Evolutionary conservation across 2,329 filamentous ascomycete genomes (phyloP), one percentile per base, ranked within the genome.

Genomic region (Macrophomina phaseolina): DNA sequence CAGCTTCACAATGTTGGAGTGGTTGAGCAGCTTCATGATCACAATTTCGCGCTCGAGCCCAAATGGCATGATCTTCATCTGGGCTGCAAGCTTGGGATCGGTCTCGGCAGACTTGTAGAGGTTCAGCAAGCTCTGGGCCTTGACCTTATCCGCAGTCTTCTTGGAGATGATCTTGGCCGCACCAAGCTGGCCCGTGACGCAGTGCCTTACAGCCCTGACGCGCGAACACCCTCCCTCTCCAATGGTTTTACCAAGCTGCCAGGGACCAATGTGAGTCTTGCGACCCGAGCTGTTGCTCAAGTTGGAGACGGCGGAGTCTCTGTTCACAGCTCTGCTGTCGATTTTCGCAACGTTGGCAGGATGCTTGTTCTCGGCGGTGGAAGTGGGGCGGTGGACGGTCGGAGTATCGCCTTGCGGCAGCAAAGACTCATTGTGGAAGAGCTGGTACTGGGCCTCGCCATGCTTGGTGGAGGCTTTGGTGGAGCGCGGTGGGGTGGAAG

Each of bases 161-260:
- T 96, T 94, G 67, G 92, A 92, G 34, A 99, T 92, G 73, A 99
- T 98, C 82, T 99, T 99, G 75, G 97, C 91, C 2, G 95, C 95
- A 4, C 93, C 95, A 60, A 90, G 85, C 73, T 97, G 90, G 9
- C 91, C 88, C 4, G 93, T 95, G 28, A 88, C 80, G 30, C 84
- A 86, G 80, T 99, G 94, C 69, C 92, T 89, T 28, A 94, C 96
- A 42, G 95, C 83, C 65, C 94, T 87, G 16, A 99, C 95, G 34
- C 92, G 88, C 14, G 93, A 94, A 60, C 93, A 97, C 1, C 94
- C 93, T 3, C 95, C 95, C 72, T 92, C 91, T 0, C 95, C 95
- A 34, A 99, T 84, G 0, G 92, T 97, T 76, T 88, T 93, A 6
- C 95, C 95, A 3, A 99, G 82, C 71, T 94, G 89, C 95, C 95